Conservation (phyloP, 1,284 basidiomycete genomes). For the Lignosus rhinocerotis region DNA sequence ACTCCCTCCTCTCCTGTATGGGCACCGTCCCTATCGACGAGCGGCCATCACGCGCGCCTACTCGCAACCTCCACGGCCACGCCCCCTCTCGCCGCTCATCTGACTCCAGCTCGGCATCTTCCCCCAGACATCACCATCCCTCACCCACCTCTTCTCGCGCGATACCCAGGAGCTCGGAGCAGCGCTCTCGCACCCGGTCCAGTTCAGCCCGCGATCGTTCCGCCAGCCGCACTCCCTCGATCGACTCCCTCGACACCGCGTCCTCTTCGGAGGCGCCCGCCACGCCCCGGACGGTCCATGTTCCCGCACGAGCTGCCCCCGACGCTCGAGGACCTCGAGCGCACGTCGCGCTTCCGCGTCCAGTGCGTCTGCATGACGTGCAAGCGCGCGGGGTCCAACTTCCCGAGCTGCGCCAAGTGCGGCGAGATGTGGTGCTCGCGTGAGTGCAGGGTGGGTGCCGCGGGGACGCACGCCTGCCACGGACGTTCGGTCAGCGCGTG, state of each 20-base stretch:
- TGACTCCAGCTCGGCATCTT: constrained; percentile 9
- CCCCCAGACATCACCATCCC: not conserved
- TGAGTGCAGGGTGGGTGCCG: constrained; percentile 53
- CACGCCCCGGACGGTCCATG: constrained; percentile 26
- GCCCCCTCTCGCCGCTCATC: constrained; percentile 6
- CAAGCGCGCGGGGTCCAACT: constrained; percentile 56
- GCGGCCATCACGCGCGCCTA: constrained; percentile 12
- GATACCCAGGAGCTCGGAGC: constrained; percentile 1
- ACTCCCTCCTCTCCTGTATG: constrained; percentile 21
- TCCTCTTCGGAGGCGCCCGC: constrained; percentile 30
- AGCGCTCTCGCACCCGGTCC: constrained; percentile 13
- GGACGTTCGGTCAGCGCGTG: constrained; percentile 4
- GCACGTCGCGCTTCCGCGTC: constrained; percentile 51
- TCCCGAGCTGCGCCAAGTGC: constrained; percentile 65
- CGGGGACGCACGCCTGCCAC: constrained; percentile 46
- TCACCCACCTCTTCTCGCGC: not conserved
- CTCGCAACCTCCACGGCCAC: constrained; percentile 12
- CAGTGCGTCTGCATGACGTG: constrained; percentile 54
- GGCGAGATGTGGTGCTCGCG: constrained; percentile 69
- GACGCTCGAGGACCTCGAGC: constrained; percentile 55
- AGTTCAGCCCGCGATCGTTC: constrained; percentile 7
- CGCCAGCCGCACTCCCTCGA: constrained; percentile 28
- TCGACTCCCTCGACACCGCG: constrained; percentile 32
- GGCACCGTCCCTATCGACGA: constrained; percentile 14
- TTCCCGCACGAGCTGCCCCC: constrained; percentile 40